Evolutionary conservation across 192 early-diverging fungal species (phyloP).

Genomic region (Coemansia sp.): DNA sequence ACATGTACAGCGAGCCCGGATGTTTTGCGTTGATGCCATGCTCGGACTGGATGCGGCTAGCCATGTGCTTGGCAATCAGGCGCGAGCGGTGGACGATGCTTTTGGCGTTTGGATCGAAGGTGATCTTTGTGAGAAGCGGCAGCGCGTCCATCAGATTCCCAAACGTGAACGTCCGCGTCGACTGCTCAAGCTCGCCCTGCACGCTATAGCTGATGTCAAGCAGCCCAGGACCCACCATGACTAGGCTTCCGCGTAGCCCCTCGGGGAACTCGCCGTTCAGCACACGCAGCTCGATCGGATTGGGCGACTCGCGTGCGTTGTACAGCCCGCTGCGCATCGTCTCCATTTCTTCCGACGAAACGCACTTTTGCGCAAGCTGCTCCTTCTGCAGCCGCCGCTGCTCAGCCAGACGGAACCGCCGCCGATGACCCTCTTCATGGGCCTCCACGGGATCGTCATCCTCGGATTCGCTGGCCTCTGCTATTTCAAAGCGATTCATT

Average conservation of each 20-base stretch:
- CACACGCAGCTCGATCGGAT: slow-evolving; percentile 54
- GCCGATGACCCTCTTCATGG: slow-evolving; percentile 35
- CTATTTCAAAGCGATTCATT: slow-evolving; percentile 15
- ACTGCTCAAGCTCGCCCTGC: slow-evolving; percentile 65
- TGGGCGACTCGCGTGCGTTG: slow-evolving; percentile 57
- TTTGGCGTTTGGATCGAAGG: slow-evolving; percentile 61
- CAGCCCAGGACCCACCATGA: slow-evolving; percentile 67
- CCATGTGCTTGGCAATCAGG: slow-evolving; percentile 64
- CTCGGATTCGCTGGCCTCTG: slow-evolving; percentile 18
- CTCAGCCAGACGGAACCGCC: slow-evolving; percentile 40
- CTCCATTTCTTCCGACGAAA: slow-evolving; percentile 45
- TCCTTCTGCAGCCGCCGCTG: slow-evolving; percentile 40
- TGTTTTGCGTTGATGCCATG: slow-evolving; percentile 70
- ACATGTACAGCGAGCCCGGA: slow-evolving; percentile 67
- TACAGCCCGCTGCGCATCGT: slow-evolving; percentile 56
- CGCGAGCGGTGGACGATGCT: slow-evolving; percentile 63
- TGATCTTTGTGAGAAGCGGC: slow-evolving; percentile 71
- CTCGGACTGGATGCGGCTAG: slow-evolving; percentile 67
- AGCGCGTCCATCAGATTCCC: slow-evolving; percentile 76
- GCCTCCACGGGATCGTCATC: slow-evolving; percentile 23
- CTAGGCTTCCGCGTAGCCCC: slow-evolving; percentile 68
- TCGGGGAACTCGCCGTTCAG: slow-evolving; percentile 63
- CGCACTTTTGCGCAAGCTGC: slow-evolving; percentile 23
- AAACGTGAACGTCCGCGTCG: slow-evolving; percentile 66
- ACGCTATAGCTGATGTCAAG: slow-evolving; percentile 69